Conservation (phyloP, 2,329 filamentous ascomycete genomes). For the Xylaria sp. region DNA sequence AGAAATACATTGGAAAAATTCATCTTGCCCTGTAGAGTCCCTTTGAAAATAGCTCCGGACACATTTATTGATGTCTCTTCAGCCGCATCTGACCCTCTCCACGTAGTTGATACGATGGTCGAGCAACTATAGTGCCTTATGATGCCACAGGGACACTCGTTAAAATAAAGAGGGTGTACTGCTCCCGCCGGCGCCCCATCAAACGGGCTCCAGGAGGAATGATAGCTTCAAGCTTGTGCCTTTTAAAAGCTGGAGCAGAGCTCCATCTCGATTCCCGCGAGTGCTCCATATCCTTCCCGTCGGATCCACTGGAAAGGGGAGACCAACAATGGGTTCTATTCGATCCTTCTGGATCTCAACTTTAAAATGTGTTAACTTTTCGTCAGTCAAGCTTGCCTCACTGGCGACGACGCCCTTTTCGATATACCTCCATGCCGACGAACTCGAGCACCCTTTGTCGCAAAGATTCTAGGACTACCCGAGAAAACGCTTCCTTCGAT, state of each 20-base stretch:
- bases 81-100: constrained; percentile 20
- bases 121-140: constrained; percentile 19
- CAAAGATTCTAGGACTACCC: not conserved
- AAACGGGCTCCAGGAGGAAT: constrained; percentile 2
- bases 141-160: constrained; percentile 7
- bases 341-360: not conserved
- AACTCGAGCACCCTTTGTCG: not conserved
- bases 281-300: constrained; percentile 19
- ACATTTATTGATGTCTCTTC: constrained; percentile 4
- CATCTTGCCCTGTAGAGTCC: not conserved
- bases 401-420: not conserved
- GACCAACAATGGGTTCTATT: constrained; percentile 3
- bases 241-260: constrained; percentile 18
- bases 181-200: constrained; percentile 19
- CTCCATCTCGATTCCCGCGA: constrained; percentile 21
- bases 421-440: not conserved
- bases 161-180: constrained; percentile 11
- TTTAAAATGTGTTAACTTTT: constrained; percentile 7
- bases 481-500: not conserved
- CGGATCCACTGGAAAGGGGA: constrained; percentile 23
- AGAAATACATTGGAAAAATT: not conserved
- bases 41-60: not conserved
- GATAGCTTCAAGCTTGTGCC: constrained; percentile 11
- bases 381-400: not conserved
- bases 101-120: constrained; percentile 3